Percentiles rank a stretch among this genome's conserved stretches.
These are phyloP conservation scores for Lodderomyces margitis DNA, from an alignment of 1,139 yeast genomes.

Conservation along the genomic window DNA sequence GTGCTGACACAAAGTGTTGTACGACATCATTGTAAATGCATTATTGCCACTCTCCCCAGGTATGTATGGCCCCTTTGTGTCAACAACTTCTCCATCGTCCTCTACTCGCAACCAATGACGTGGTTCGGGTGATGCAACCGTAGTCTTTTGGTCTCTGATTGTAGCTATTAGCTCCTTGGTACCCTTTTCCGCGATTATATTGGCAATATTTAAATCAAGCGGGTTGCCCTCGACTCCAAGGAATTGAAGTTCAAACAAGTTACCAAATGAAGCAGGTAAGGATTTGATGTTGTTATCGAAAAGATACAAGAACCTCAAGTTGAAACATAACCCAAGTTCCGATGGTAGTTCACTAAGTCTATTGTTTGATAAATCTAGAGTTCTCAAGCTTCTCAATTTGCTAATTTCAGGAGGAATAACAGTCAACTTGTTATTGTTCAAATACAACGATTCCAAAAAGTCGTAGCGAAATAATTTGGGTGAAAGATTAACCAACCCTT, in stretches of 20 bases:
- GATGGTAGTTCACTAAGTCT: conserved; percentile 67
- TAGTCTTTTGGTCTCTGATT: conserved; percentile 80
- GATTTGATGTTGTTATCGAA: conserved; percentile 81
- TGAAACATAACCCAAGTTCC: conserved; percentile 80
- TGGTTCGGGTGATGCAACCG: conserved; percentile 60
- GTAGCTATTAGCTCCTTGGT: conserved; percentile 78
- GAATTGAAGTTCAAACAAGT: conserved; percentile 78
- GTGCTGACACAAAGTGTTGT: conserved; percentile 91
- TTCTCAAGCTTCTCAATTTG: conserved; percentile 69
- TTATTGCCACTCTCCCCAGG: conserved; percentile 23
- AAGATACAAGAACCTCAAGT: conserved; percentile 75
- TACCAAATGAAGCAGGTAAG: conserved; percentile 84
- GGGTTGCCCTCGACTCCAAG: conserved; percentile 95
- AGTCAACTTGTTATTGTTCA: conserved; percentile 81
- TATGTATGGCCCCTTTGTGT: conserved; percentile 32
- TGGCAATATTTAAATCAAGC: conserved; percentile 61
- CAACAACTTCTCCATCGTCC: conserved; percentile 68
- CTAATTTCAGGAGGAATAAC: conserved; percentile 68
- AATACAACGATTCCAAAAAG: conserved; percentile 81
- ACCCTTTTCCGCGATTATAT: conserved; percentile 76
- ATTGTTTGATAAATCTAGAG: conserved; percentile 84
- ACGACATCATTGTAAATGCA: conserved; percentile 74
- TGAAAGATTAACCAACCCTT: conserved; percentile 69
- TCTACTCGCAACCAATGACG: conserved; percentile 81
- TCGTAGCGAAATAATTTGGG: conserved; percentile 77